Base-by-base conservation (phyloP, 2,329 filamentous ascomycete genomes). In the Colletotrichum spinosum region DNA sequence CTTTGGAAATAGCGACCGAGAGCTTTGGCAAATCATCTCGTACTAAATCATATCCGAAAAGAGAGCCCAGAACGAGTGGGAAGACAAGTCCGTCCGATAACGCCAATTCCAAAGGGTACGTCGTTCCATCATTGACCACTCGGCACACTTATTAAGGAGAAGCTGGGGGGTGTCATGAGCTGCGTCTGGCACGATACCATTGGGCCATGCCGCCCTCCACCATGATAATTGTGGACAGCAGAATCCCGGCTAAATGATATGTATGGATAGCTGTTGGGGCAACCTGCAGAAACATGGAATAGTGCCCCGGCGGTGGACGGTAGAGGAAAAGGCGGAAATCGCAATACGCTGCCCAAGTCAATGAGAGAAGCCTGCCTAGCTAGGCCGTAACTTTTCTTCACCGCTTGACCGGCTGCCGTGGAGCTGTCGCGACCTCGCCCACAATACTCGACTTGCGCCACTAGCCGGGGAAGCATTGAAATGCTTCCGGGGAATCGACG, bases 91-190 rank as follows among this genome's bases (percentile, higher is more conserved):
- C 35, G 48, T 57, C 56, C 57, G 62, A 67, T 51, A 55, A 66
- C 53, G 53, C 53, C 61, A 65, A 65, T 15, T 46, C 51, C 41
- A 35, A 49, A 61, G 56, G 13, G 52, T 49, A 51, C 55, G 17
- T 52, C 34, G 56, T 51, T 54, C 62, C 50, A 55, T 67, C 60
- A 63, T 48, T 34, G 34, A 56, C 67, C 67, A 68, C 65, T 67
- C 60, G 65, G 60, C 51, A 68, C 52, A 56, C 67, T 68, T 45
- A 68, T 68, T 68, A 65, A 68, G 67, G 67, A 68, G 67, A 65
- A 68, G 53, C 67, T 65, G 65, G 67, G 25, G 25, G 67, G 60
- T 68, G 65, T 67, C 60, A 68, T 60, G 67, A 45, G 55, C 60
- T 61, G 50, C 67, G 48, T 51, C 53, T 48, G 65, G 50, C 35